phyloP scores from a whole-genome alignment of 805 yeast species.

The Cyberlindnera euphorbiiphila region DNA sequence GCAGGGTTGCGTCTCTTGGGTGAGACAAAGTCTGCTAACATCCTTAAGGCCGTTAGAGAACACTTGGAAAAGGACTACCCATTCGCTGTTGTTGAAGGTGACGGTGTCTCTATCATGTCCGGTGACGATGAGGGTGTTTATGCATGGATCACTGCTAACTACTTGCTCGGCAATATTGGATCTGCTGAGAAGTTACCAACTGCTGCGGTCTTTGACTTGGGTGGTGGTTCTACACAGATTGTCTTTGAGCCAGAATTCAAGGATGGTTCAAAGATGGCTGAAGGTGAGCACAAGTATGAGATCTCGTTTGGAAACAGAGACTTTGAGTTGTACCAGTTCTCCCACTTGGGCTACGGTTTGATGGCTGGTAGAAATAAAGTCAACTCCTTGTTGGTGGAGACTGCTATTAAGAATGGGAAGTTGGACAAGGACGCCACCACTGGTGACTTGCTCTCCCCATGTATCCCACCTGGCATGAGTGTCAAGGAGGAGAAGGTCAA shows the following conservation, averaged over 20 bases:
- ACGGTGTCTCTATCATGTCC: constrained; percentile 90
- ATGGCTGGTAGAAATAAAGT: constrained; percentile 90
- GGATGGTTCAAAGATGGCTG: constrained; percentile 58
- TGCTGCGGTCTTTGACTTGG: constrained; percentile 95
- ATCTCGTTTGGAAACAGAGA: constrained; percentile 77
- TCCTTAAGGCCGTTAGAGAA: constrained; percentile 68
- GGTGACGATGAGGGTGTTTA: constrained; percentile 97
- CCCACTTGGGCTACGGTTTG: constrained; percentile 94
- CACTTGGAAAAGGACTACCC: constrained; percentile 83
- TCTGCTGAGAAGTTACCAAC: constrained; percentile 68
- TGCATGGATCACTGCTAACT: constrained; percentile 98
- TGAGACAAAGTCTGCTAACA: constrained; percentile 62
- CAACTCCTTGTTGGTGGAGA: constrained; percentile 58
- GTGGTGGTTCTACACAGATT: constrained; percentile 98
- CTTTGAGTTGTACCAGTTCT: constrained; percentile 83
- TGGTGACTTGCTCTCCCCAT: constrained; percentile 64
- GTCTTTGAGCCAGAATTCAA: constrained; percentile 90
- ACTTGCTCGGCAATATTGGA: constrained; percentile 90
- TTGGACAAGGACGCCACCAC: constrained; percentile 39
- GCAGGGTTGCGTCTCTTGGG: constrained; percentile 93
- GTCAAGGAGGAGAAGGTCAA: constrained; percentile 63
- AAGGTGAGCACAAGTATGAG: constrained; percentile 85
- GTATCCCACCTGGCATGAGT: constrained; percentile 74
- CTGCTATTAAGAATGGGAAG: constrained; percentile 40
- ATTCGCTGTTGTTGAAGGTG: constrained; percentile 82